Percentiles rank a stretch among this genome's conserved stretches.
Evolutionary conservation across 495 filamentous ascomycete species (phyloP).

Genomic region (Rhypophila decipiens): DNA sequence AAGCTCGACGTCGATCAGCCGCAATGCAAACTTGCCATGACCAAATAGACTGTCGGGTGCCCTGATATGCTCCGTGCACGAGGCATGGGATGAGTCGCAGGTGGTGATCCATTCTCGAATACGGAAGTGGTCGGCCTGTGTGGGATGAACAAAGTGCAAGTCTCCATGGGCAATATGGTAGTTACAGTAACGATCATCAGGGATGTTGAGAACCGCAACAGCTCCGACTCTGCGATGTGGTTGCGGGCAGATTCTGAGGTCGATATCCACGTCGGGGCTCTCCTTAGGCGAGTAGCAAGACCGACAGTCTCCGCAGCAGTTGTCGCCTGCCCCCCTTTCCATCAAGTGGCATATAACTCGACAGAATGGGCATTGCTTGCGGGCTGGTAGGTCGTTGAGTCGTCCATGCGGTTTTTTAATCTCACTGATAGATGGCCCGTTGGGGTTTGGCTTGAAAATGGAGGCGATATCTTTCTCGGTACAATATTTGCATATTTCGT

Average conservation of each 20-base stretch:
- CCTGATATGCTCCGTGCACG: background rate
- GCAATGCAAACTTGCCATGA: background rate
- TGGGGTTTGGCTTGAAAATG: no score
- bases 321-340: background rate
- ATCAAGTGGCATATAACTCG: background rate
- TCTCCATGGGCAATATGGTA: background rate
- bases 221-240: background rate
- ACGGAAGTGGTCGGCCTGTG: background rate
- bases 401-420: no score
- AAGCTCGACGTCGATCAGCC: background rate
- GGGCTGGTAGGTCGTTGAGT: background rate
- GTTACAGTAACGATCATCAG: no score
- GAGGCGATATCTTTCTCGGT: no score
- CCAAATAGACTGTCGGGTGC: background rate
- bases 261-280: background rate
- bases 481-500: no score
- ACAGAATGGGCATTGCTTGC: background rate
- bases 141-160: background rate
- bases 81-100: background rate
- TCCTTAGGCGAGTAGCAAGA: background rate
- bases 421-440: no score
- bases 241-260: background rate
- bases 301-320: background rate
- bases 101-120: background rate
- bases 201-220: background rate